phyloP scores from a whole-genome alignment of 106 monocot genomes.

The Narthecium ossifragum region DNA sequence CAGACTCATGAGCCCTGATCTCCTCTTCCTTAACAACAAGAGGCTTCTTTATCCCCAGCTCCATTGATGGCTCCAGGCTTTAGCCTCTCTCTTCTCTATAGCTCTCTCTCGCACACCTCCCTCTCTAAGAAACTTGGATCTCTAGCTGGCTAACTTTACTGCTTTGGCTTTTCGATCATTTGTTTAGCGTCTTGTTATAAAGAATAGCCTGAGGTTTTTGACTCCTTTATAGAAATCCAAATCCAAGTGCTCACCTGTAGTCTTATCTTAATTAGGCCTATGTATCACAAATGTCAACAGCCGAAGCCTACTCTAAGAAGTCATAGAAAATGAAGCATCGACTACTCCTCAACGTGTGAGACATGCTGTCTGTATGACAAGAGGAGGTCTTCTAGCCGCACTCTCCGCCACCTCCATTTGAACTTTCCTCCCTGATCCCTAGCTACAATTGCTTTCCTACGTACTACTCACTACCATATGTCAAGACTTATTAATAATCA shows the following conservation, averaged over 20 bases:
- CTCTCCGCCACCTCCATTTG: conserved; percentile 1
- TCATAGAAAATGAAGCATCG: conserved; percentile 16
- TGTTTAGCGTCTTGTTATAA: conserved; percentile 1
- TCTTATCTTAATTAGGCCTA: neutral
- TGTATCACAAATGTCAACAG: conserved; percentile 15
- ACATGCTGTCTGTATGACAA: conserved; percentile 24
- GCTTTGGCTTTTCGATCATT: too few relatives aligned
- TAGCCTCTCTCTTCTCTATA: neutral
- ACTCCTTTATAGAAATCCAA: conserved; percentile 22
- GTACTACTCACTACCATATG: neutral
- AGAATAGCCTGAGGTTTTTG: conserved; percentile 13
- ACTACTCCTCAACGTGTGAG: conserved; percentile 58
- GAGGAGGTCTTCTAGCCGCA: conserved; percentile 13
- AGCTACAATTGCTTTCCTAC: neutral
- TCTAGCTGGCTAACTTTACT: too few relatives aligned
- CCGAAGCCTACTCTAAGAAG: conserved; percentile 11
- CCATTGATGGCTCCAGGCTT: conserved; percentile 13
- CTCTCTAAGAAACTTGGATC: too few relatives aligned
- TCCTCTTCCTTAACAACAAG: neutral
- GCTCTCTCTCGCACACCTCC: neutral
- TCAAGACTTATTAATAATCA: neutral
- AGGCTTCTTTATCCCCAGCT: conserved; percentile 12
- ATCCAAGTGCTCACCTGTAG: conserved; percentile 16
- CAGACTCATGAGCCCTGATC: neutral
- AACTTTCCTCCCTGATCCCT: neutral